A percentile compares a stretch with the other conserved stretches of the same genome.
Evolutionary conservation across 768 basidiomycete species (phyloP).

Genomic region (Lyophyllum atratum): DNA sequence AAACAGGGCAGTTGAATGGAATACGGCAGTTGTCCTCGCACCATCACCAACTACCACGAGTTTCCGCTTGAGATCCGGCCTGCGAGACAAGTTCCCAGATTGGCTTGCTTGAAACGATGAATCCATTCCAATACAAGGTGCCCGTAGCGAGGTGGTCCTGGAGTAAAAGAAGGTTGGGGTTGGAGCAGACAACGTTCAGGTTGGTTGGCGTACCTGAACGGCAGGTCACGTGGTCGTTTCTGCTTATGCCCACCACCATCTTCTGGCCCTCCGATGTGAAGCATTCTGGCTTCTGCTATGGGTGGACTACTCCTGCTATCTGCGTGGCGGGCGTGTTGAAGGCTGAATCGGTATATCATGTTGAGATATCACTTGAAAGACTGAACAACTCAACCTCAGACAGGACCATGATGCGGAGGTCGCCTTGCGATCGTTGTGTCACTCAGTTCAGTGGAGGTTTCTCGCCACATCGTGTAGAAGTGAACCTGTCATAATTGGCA

Average conservation of each 20-base stretch:
- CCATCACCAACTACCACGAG: slow-evolving; percentile 90
- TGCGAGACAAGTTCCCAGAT: slow-evolving; percentile 36
- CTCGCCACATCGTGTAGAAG: slow-evolving; percentile 29
- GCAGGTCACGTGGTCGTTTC: slow-evolving; percentile 31
- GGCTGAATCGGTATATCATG: slow-evolving; percentile 29
- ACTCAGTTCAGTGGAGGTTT: slow-evolving; percentile 26
- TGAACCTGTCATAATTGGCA: slow-evolving; percentile 35
- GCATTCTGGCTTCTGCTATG: slow-evolving; percentile 55
- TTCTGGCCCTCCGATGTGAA: slow-evolving; percentile 62
- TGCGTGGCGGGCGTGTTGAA: slow-evolving; percentile 56
- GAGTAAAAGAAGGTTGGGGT: slow-evolving; percentile 5
- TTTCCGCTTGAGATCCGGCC: slow-evolving; percentile 85
- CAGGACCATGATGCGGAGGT: slow-evolving; percentile 21
- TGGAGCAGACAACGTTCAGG: not conserved
- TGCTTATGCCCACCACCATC: slow-evolving; percentile 35
- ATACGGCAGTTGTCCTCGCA: slow-evolving; percentile 34
- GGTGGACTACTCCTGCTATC: slow-evolving; percentile 51
- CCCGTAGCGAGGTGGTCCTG: not conserved
- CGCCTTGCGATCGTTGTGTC: slow-evolving; percentile 17
- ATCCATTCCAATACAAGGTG: slow-evolving; percentile 23
- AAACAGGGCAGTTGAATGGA: slow-evolving; percentile 6
- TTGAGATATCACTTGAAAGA: slow-evolving; percentile 23
- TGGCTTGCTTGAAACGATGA: slow-evolving; percentile 25
- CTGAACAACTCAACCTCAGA: not conserved
- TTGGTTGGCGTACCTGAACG: not conserved